These are phyloP conservation scores for Paramecium octaurelia DNA, from an alignment of 73 alveolate species.

Conservation along the genomic window DNA sequence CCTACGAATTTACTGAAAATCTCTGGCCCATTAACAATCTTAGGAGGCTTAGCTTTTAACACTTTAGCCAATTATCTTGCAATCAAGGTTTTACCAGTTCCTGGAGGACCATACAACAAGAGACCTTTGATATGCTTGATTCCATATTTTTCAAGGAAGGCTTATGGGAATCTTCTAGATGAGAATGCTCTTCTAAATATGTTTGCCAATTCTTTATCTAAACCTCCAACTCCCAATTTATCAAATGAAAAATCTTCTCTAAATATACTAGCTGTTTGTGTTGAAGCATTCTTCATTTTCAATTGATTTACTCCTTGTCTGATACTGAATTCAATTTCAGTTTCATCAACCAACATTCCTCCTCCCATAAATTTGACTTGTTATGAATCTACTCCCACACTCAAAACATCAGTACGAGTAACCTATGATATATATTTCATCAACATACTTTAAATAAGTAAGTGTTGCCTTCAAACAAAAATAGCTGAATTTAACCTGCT, in stretches of 20 bases:
- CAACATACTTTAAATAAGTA: background rate
- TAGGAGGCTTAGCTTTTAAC: conserved; percentile 73
- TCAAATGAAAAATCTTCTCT: conserved; percentile 87
- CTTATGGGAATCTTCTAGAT: conserved; percentile 90
- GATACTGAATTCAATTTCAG: background rate
- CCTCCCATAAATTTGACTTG: background rate
- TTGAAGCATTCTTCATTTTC: conserved; percentile 15
- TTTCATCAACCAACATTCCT: conserved; percentile 3
- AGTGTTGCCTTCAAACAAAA: conserved; percentile 2
- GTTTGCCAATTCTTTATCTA: conserved; percentile 94
- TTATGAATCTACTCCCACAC: background rate
- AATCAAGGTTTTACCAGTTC: conserved; percentile 79
- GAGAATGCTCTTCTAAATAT: conserved; percentile 91
- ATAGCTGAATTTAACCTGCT: background rate
- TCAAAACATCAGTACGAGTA: background rate
- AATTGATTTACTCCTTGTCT: background rate
- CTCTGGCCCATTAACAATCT: conserved; percentile 86
- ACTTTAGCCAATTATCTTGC: conserved; percentile 84
- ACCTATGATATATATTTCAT: background rate
- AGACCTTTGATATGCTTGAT: conserved; percentile 82
- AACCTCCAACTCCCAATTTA: conserved; percentile 99
- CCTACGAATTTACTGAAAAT: conserved; percentile 81
- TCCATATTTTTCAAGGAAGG: conserved; percentile 96
- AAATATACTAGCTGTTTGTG: background rate
- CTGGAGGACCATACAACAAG: conserved; percentile 85